A percentile compares a stretch with the other conserved stretches of the same genome.
Conservation (phyloP, 768 basidiomycete genomes). For the Boletus tylopilopsis region DNA sequence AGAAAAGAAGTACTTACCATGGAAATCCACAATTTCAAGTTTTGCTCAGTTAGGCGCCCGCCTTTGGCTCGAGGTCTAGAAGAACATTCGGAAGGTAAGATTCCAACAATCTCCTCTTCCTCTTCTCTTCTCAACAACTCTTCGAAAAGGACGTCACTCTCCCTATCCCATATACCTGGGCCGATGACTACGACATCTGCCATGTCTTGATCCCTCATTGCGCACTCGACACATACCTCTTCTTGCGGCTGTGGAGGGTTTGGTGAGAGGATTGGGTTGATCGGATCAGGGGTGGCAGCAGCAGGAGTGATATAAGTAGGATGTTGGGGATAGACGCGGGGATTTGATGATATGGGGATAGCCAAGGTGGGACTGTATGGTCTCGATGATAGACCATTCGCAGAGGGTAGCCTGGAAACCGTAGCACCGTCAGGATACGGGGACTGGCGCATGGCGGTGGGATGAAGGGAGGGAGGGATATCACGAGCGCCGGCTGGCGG, state of each 20-base stretch:
- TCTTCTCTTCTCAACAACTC: constrained; percentile 72
- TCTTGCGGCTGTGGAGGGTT: constrained; percentile 53
- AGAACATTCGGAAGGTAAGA: constrained; percentile 49
- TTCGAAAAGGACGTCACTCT: constrained; percentile 77
- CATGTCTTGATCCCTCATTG: constrained; percentile 99
- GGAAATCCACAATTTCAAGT: constrained; percentile 75
- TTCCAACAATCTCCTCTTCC: constrained; percentile 59
- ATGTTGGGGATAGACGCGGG: constrained; percentile 67
- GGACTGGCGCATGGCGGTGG: constrained; percentile 45
- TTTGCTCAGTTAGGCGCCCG: constrained; percentile 68
- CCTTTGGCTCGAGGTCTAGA: constrained; percentile 60
- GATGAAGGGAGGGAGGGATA: constrained; percentile 33
- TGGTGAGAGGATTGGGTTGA: constrained; percentile 61
- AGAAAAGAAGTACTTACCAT: constrained; percentile 49
- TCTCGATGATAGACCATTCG: constrained; percentile 56
- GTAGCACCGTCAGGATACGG: constrained; percentile 37
- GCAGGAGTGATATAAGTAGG: constrained; percentile 71
- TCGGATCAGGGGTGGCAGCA: constrained; percentile 46
- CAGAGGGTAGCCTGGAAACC: constrained; percentile 38
- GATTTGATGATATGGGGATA: constrained; percentile 59
- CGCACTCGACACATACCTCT: constrained; percentile 94
- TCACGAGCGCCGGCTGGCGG: constrained; percentile 21
- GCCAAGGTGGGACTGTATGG: constrained; percentile 41
- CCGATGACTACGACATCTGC: constrained; percentile 88
- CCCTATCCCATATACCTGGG: constrained; percentile 87